Percentiles rank a stretch among this genome's conserved stretches.
These are phyloP conservation scores for Murraya paniculata DNA, from an alignment of 345 rosid species.

Conservation along the genomic window DNA sequence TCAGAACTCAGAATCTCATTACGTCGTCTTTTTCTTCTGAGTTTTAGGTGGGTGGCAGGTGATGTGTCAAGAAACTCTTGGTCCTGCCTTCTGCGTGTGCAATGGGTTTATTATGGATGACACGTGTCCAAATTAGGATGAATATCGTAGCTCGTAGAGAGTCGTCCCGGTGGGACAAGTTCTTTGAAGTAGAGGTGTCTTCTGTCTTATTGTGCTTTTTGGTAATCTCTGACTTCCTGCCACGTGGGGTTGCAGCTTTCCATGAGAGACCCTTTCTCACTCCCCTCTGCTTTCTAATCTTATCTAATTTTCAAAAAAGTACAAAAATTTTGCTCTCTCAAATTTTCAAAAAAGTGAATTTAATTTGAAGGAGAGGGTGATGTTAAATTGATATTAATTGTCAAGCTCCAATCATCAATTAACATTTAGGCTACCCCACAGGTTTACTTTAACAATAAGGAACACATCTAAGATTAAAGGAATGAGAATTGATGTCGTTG, in stretches of 20 bases:
- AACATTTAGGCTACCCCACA: not conserved
- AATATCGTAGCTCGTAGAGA: slow-evolving; percentile 19
- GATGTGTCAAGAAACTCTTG: slow-evolving; percentile 26
- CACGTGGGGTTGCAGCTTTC: slow-evolving; percentile 28
- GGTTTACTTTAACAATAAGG: not conserved
- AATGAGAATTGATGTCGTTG: not conserved
- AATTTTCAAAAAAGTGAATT: not conserved
- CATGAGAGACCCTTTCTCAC: not conserved
- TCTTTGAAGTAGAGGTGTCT: slow-evolving; percentile 5
- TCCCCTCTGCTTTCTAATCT: not conserved
- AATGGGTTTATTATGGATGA: not conserved
- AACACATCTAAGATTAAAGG: not conserved
- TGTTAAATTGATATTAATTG: not conserved
- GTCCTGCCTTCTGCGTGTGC: slow-evolving; percentile 11
- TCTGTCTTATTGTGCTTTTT: slow-evolving; percentile 21
- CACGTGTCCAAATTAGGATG: slow-evolving; percentile 23
- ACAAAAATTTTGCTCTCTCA: not conserved
- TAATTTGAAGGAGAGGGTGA: not conserved
- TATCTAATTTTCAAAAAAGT: not conserved
- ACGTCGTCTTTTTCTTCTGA: slow-evolving; percentile 13
- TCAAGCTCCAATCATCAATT: not conserved
- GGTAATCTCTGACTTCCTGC: slow-evolving; percentile 2
- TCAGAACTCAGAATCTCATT: slow-evolving; percentile 9
- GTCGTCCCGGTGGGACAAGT: slow-evolving; percentile 29
- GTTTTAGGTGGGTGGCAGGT: not conserved